A percentile compares a stretch with the other conserved stretches of the same genome.
phyloP scores from a whole-genome alignment of 495 filamentous ascomycete genomes.

The Copromyces sp. region DNA sequence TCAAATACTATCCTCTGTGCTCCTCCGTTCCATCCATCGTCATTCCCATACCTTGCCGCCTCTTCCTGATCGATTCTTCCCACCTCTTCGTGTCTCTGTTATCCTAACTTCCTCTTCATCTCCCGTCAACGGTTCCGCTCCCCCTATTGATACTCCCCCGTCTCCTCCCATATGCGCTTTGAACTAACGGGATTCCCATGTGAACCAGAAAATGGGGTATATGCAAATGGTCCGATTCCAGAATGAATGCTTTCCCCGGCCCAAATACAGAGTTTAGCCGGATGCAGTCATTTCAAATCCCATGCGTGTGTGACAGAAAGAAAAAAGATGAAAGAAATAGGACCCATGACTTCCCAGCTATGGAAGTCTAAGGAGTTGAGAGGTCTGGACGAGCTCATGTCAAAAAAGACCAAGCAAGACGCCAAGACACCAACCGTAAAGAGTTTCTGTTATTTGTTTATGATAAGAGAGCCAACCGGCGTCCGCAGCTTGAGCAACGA shows the following conservation, averaged over 20 bases:
- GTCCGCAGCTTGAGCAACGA: background rate
- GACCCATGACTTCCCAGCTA: background rate
- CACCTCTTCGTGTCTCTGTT: background rate
- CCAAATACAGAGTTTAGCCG: constrained; percentile 4
- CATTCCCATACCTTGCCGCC: background rate
- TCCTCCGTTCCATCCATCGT: background rate
- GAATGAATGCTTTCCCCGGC: constrained; percentile 1
- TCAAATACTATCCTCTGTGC: background rate
- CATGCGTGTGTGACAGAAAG: background rate
- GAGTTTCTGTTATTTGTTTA: background rate
- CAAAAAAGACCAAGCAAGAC: constrained; percentile 2
- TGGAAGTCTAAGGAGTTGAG: background rate
- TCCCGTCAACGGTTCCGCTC: background rate
- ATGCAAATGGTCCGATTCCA: constrained; percentile 13
- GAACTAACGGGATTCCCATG: background rate
- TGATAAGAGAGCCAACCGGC: background rate
- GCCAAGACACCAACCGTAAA: background rate
- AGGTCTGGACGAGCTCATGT: background rate
- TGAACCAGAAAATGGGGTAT: constrained; percentile 10
- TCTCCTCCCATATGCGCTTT: background rate
- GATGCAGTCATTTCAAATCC: background rate
- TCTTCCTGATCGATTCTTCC: background rate
- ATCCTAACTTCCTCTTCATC: background rate
- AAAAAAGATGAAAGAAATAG: background rate
- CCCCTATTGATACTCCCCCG: background rate